Conservation (phyloP, 306 rosid species). For the Purshia tridentata region DNA sequence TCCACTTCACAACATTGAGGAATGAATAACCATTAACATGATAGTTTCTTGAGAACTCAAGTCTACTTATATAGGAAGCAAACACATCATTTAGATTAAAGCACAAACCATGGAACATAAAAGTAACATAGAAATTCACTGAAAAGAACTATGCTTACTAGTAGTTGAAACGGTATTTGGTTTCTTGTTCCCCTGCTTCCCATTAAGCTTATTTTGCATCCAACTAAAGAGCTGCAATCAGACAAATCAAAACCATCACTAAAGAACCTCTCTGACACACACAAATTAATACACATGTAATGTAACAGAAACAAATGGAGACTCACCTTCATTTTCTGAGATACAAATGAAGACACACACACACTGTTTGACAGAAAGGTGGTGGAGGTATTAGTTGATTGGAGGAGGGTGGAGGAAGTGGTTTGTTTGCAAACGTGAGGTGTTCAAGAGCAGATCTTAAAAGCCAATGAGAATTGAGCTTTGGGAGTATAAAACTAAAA, state of each 20-base stretch:
- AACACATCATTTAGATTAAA: not conserved
- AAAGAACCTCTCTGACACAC: not conserved
- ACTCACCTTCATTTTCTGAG: slow-evolving; percentile 69
- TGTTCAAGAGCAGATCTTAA: slow-evolving; percentile 52
- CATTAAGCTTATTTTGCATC: slow-evolving; percentile 84
- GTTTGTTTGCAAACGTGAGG: slow-evolving; percentile 25
- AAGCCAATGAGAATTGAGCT: slow-evolving; percentile 42
- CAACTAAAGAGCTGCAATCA: slow-evolving; percentile 76
- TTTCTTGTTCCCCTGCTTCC: slow-evolving; percentile 63
- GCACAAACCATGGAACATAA: not conserved
- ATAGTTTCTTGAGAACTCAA: not conserved
- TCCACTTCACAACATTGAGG: not conserved
- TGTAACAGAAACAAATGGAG: not conserved
- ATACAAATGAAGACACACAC: not conserved
- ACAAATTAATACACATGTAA: not conserved
- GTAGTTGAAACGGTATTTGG: slow-evolving; percentile 40
- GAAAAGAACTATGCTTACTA: slow-evolving; percentile 45
- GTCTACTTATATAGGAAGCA: not conserved
- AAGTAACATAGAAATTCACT: not conserved
- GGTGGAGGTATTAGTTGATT: slow-evolving; percentile 2
- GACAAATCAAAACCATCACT: slow-evolving; percentile 5
- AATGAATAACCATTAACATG: not conserved
- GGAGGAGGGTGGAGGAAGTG: slow-evolving; percentile 16
- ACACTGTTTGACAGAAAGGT: slow-evolving; percentile 4
- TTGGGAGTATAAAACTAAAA: slow-evolving; percentile 48